phyloP scores from a whole-genome alignment of 2,329 filamentous ascomycete genomes.

The Knufia fluminis region DNA sequence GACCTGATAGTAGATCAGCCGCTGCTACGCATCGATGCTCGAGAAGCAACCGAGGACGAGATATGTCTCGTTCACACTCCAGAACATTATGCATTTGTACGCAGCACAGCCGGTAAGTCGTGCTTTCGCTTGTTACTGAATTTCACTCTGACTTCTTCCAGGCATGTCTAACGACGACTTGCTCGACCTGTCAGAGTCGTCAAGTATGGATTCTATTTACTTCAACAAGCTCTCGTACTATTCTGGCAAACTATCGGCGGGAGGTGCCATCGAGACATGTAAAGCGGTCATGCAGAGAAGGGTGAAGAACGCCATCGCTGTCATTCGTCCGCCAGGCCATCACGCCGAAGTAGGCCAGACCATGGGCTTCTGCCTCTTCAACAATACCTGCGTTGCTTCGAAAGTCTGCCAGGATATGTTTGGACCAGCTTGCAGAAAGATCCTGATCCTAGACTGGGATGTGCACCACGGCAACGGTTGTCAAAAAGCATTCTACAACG shows the following conservation, averaged over 20 bases:
- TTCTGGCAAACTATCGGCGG: conserved; percentile 74
- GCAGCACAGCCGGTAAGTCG: conserved; percentile 38
- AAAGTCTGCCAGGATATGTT: conserved; percentile 75
- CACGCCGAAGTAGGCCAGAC: conserved; percentile 79
- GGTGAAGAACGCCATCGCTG: conserved; percentile 90
- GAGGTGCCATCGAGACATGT: conserved; percentile 91
- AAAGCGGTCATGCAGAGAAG: conserved; percentile 74
- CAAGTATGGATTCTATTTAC: conserved; percentile 67
- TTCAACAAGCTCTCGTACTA: conserved; percentile 74
- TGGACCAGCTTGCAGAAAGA: conserved; percentile 71
- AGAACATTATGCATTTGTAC: conserved; percentile 72
- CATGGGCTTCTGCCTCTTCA: conserved; percentile 96
- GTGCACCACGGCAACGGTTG: conserved; percentile 70
- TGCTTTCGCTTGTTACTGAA: no score
- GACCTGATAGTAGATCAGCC: conserved; percentile 40
- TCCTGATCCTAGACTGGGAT: conserved; percentile 90
- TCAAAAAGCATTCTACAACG: conserved; percentile 90
- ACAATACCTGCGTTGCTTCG: conserved; percentile 92
- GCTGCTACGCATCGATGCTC: conserved; percentile 62
- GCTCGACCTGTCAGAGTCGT: conserved; percentile 50
- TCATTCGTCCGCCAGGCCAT: conserved; percentile 90
- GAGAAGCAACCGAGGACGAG: conserved; percentile 69
- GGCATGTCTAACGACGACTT: conserved; percentile 51
- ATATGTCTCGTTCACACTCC: conserved; percentile 69
- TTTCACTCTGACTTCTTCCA: conserved; percentile 22